Percentiles rank a stretch among this genome's conserved stretches.
Conservation (phyloP, 164 flowering plant species). For the Macadamia tetraphylla region DNA sequence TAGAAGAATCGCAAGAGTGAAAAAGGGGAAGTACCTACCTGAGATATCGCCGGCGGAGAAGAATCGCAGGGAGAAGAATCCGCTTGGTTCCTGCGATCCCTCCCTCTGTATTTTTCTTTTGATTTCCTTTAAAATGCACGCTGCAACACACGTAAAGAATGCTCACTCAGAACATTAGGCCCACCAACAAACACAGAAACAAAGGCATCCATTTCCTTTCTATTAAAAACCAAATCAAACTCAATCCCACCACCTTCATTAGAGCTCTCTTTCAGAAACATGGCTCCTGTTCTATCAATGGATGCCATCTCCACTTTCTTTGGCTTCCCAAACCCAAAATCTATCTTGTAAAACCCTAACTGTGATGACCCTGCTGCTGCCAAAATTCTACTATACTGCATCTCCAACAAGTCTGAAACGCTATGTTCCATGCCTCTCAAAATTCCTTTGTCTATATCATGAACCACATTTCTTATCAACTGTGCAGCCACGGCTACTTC, state of each 20-base stretch:
- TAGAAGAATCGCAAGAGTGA: too few relatives aligned
- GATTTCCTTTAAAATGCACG: too few relatives aligned
- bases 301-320: slow-evolving; percentile 37
- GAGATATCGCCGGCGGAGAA: too few relatives aligned
- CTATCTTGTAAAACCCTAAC: slow-evolving; percentile 34
- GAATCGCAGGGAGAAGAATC: too few relatives aligned
- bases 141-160: too few relatives aligned
- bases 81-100: too few relatives aligned
- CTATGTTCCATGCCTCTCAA: too few relatives aligned
- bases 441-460: too few relatives aligned
- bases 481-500: too few relatives aligned
- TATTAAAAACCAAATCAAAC: slow-evolving; percentile 28
- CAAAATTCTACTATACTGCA: background rate
- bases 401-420: slow-evolving; percentile 9
- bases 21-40: too few relatives aligned
- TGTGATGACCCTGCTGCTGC: slow-evolving; percentile 43
- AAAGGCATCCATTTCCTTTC: slow-evolving; percentile 29
- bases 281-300: slow-evolving; percentile 25
- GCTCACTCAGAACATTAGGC: background rate
- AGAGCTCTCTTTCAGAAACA: slow-evolving; percentile 33
- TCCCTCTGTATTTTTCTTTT: too few relatives aligned
- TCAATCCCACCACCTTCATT: slow-evolving; percentile 41
- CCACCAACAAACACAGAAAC: slow-evolving; percentile 16
- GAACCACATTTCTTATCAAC: too few relatives aligned
- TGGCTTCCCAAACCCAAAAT: slow-evolving; percentile 67